Evolutionary conservation across 495 filamentous ascomycete species (phyloP).

Genomic region (Aspergillus steynii): DNA sequence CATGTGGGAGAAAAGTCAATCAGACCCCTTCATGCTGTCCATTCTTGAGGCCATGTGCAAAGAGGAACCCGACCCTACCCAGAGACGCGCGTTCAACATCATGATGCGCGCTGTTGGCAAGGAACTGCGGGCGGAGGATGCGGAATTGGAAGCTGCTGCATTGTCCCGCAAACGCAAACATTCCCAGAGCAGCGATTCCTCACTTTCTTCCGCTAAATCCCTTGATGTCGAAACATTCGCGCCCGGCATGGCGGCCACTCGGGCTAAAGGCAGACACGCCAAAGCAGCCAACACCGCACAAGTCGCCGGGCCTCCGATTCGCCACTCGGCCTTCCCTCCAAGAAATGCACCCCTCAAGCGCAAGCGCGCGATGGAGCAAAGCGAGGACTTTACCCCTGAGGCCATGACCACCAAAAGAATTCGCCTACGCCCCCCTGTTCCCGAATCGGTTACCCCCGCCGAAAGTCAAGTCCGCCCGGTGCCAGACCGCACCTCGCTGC

Average conservation of each 20-base stretch:
- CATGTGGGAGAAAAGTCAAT: conserved; percentile 28
- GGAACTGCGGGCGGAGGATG: conserved; percentile 19
- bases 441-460: conserved; percentile 16
- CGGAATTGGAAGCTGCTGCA: conserved; percentile 3
- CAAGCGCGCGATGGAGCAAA: conserved; percentile 29
- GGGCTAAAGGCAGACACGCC: conserved; percentile 31
- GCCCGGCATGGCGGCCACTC: conserved; percentile 17
- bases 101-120: conserved; percentile 27
- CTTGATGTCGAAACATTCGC: conserved; percentile 31
- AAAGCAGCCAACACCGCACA: conserved; percentile 20
- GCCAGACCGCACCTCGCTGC: conserved; percentile 11
- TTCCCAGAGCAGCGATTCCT: conserved; percentile 48
- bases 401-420: conserved; percentile 30
- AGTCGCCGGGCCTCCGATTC: conserved; percentile 7
- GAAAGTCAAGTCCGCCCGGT: conserved; percentile 28
- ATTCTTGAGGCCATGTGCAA: conserved; percentile 28
- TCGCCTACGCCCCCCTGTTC: conserved; percentile 26
- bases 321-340: conserved; percentile 17
- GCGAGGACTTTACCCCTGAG: conserved; percentile 27
- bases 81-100: conserved; percentile 28
- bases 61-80: conserved; percentile 22
- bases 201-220: conserved; percentile 44
- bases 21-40: conserved; percentile 27
- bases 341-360: conserved; percentile 22
- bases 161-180: conserved; percentile 17